These are phyloP conservation scores for Breynia disticha DNA, from an alignment of 441 rosid species.

Conservation along the genomic window DNA sequence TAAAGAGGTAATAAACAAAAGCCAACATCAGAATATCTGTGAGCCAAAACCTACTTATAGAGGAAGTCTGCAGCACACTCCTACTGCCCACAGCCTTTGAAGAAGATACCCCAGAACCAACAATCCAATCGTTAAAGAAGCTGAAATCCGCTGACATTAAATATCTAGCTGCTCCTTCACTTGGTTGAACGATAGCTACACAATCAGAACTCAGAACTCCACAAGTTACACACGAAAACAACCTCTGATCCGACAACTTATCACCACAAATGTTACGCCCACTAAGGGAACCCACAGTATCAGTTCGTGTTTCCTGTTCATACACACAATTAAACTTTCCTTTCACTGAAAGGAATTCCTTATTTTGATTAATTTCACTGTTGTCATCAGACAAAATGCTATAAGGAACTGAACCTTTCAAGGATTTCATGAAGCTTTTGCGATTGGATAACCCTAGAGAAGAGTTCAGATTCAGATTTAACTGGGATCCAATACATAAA, in stretches of 20 bases:
- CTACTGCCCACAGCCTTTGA: constrained; percentile 20
- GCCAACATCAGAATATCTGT: constrained; percentile 7
- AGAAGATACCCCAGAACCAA: constrained; percentile 41
- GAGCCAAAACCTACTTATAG: constrained; percentile 33
- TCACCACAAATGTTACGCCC: constrained; percentile 29
- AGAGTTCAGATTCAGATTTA: constrained; percentile 36
- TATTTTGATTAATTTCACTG: constrained; percentile 27
- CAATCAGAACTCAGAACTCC: constrained; percentile 88
- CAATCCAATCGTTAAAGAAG: constrained; percentile 78
- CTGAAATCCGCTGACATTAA: constrained; percentile 93
- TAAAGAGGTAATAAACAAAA: background rate
- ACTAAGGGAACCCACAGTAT: constrained; percentile 19
- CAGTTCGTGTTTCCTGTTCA: constrained; percentile 33
- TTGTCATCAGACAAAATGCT: constrained; percentile 24
- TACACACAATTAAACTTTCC: constrained; percentile 52
- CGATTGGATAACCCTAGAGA: constrained; percentile 27
- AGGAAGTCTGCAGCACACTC: constrained; percentile 24
- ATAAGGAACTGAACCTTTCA: constrained; percentile 29
- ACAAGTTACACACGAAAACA: constrained; percentile 87
- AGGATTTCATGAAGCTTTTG: constrained; percentile 32
- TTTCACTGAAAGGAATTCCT: constrained; percentile 40
- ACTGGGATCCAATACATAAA: constrained; percentile 59
- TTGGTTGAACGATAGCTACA: constrained; percentile 80
- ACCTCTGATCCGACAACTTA: constrained; percentile 75
- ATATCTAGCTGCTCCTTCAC: constrained; percentile 69